Conservation (phyloP, 768 basidiomycete genomes). For the Omphalotus guepiniiformis region DNA sequence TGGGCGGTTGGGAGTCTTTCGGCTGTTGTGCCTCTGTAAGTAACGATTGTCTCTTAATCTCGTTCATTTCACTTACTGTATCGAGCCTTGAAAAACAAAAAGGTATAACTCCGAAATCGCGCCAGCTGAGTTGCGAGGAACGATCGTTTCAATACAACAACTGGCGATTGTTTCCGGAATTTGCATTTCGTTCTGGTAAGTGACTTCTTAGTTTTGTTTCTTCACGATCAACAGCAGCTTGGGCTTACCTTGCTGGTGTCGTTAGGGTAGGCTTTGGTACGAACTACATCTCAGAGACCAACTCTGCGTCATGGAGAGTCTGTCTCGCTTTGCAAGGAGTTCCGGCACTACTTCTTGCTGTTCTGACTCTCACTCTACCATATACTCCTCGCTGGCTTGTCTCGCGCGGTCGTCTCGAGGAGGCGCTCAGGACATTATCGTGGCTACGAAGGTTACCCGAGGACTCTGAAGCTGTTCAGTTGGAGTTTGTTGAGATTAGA, state of each 20-base stretch:
- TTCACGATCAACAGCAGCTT: not conserved
- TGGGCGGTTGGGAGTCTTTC: constrained; percentile 55
- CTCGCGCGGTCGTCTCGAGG: constrained; percentile 30
- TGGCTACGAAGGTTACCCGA: constrained; percentile 28
- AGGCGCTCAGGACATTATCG: constrained; percentile 30
- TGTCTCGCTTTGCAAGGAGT: constrained; percentile 34
- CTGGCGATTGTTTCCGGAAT: constrained; percentile 32
- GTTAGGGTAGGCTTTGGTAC: constrained; percentile 20
- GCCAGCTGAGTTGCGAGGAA: constrained; percentile 32
- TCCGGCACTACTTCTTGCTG: constrained; percentile 28
- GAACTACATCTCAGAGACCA: constrained; percentile 18
- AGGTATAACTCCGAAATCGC: constrained; percentile 37
- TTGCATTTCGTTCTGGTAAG: constrained; percentile 14
- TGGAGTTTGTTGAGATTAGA: constrained; percentile 36
- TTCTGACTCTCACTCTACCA: constrained; percentile 29
- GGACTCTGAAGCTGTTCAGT: constrained; percentile 27
- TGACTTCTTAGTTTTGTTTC: not conserved
- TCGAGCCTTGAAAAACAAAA: constrained; percentile 20
- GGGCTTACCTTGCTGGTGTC: not conserved
- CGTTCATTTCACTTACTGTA: constrained; percentile 16
- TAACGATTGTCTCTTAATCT: too few relatives aligned
- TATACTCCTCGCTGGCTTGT: constrained; percentile 41
- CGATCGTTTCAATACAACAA: constrained; percentile 31
- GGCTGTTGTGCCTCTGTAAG: constrained; percentile 22
- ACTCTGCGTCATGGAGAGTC: constrained; percentile 24